Base-by-base conservation (phyloP, 2,329 filamentous ascomycete species). In the Fusarium armeniacum region DNA sequence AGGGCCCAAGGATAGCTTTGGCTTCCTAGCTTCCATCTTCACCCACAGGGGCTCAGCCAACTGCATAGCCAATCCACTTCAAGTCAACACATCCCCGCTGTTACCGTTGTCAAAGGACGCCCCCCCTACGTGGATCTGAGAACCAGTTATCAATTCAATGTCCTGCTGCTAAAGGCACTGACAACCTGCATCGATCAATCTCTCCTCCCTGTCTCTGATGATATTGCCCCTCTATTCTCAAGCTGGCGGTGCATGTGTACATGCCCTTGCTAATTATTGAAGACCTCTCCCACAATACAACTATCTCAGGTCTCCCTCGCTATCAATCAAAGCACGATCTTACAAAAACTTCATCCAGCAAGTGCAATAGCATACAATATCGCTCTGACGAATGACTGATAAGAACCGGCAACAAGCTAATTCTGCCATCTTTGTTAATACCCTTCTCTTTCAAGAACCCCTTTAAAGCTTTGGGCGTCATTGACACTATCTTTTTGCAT, bases 181-280 rank as follows among this genome's bases (percentile, higher is more conserved):
- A 35, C 46, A 44, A 57, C 51, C 66, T 73, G 60, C 72, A 69
- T 65, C 67, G 57, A 71, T 71, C 69, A 63, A 69, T 71, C 61
- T 67, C 46, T 64, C 62, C 64, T 74, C 62, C 55, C 65, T 67
- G 69, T 58, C 68, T 53, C 45, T 49, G 53, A 58, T 67, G 66
- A 66, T 58, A 62, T 53, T 53, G 52, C 67, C 58, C 58, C 67
- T 75, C 68, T 57, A 41, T 63, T 70, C 54, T 58, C 56, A 54
- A 70, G 65, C 62, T 45, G 63, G 64, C 26, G 52, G 67, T 73
- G 65, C 69, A 74, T 72, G 62, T 62, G 67, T 64, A 62, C 58
- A 71, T 64, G 65, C 58, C 54, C 62, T 53, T 71, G 52, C 56
- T 62, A 18, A 36, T 43, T 30, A 47, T 46, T 61, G 65, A 60